Evolutionary conservation across 495 filamentous ascomycete species (phyloP), one percentile per base, ranked within the genome.

Genomic region (Penicillium argentinense): DNA sequence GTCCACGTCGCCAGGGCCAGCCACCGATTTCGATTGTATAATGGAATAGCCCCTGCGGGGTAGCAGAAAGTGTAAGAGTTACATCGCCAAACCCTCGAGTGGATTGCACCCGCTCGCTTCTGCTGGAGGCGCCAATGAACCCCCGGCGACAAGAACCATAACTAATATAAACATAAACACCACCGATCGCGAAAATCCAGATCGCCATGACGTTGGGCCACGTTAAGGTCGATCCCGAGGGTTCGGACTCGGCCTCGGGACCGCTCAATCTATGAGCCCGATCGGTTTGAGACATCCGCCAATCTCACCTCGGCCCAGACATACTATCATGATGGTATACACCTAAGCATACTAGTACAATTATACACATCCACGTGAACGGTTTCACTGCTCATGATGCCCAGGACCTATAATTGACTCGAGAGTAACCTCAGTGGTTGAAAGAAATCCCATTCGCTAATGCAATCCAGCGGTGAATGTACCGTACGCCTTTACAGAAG

Each of bases 1-100:
- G 39, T 39, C 39, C 39, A 39, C 33, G 30, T 42, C 4, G 25
- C 28, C 38, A 22, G 5, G 37, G 32, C 48, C 48, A 51, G 53
- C 53, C 49, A 52, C 43, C 47, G 36, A 39, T 52, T 56, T 56
- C 28, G 26, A 52, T 56, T 56, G 49, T 56, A 47, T 51, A 56
- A 56, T 47, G 18, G 42, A 34, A 47, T 39, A 30, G 21, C 18
- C 9, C 41, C 42, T 47, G 53, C 53, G 53, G 53, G 53, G 53
- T 56, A 39, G 30, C 27, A 11, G 39, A 29, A 50, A 43, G 32
- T 44, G 47, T 43, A 50, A 43, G 39, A 53, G 43, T 53, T 47
- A 53, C 50, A 53, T 53, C 41, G 48, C 32, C 9, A 22, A n/a
- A 14, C 19, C 5, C 26, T 9, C 3, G 14, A 29, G 36, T 25